Evolutionary conservation across 169 alveolate genomes (phyloP).

Genomic region (Eimeria brunetti): DNA sequence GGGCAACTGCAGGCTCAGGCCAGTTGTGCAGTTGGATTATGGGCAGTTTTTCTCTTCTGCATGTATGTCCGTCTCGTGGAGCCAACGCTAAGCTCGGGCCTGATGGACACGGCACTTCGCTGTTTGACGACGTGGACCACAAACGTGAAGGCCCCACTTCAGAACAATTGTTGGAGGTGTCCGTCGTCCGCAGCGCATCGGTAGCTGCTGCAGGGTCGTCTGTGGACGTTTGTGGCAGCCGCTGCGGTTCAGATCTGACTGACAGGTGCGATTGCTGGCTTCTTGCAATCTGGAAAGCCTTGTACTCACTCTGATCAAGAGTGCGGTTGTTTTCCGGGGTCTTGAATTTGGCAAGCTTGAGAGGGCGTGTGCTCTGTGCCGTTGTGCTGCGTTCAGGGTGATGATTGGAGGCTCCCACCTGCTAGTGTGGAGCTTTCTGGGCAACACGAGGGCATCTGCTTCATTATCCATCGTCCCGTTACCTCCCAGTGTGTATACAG

Average conservation of each 20-base stretch:
- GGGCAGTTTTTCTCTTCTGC: conserved; percentile 49
- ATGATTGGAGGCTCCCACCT: conserved; percentile 62
- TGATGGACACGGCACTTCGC: not conserved
- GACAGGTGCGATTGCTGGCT: conserved; percentile 15
- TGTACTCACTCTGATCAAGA: not conserved
- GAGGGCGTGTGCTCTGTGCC: not conserved
- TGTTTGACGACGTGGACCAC: not conserved
- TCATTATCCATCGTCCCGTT: conserved; percentile 76
- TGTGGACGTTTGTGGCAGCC: conserved; percentile 75
- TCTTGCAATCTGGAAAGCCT: not conserved
- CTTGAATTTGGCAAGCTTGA: not conserved
- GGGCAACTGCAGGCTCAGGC: conserved; percentile 55
- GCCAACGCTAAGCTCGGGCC: not conserved
- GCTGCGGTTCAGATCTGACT: conserved; percentile 42
- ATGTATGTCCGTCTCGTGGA: conserved; percentile 8
- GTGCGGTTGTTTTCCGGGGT: not conserved
- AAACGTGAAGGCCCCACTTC: not conserved
- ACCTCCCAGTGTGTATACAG: conserved; percentile 84
- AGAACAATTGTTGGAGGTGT: conserved; percentile 46
- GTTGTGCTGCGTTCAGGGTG: conserved; percentile 45
- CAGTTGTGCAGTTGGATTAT: conserved; percentile 51
- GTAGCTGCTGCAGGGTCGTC: conserved; percentile 51
- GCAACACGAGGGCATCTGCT: conserved; percentile 11
- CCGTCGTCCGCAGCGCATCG: conserved; percentile 73
- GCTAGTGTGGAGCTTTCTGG: conserved; percentile 49